Percentiles rank a stretch among this genome's conserved stretches.
These are phyloP conservation scores for Posidonia oceanica DNA, from an alignment of 116 monocot genomes.

Conservation along the genomic window DNA sequence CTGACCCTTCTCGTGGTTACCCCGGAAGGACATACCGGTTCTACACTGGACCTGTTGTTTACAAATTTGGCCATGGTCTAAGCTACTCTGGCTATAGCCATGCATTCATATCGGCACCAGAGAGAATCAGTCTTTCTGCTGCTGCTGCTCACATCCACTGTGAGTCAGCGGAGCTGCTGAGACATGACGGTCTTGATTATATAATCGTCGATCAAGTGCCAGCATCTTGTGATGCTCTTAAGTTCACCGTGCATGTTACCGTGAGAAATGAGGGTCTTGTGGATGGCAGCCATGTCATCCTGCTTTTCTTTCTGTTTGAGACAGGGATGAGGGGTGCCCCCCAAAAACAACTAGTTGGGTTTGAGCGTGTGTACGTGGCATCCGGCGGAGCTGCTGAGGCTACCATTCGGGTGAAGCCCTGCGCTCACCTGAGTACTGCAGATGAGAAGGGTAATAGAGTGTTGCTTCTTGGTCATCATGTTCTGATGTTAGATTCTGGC, in stretches of 20 bases:
- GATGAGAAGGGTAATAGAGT: conserved; percentile 42
- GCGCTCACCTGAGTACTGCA: conserved; percentile 57
- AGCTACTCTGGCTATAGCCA: conserved; percentile 61
- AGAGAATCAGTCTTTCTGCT: conserved; percentile 19
- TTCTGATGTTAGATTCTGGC: conserved; percentile 38
- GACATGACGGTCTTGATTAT: conserved; percentile 20
- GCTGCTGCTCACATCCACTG: conserved; percentile 5
- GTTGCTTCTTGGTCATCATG: conserved; percentile 43
- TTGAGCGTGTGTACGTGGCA: conserved; percentile 35
- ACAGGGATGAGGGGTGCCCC: conserved; percentile 27
- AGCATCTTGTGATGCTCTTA: conserved; percentile 39
- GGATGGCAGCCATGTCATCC: conserved; percentile 51
- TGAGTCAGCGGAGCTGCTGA: neutral
- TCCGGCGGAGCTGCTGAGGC: conserved; percentile 8
- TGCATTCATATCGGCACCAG: conserved; percentile 41
- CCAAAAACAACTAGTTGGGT: conserved; percentile 67
- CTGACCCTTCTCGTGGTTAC: conserved; percentile 62
- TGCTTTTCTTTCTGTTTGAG: conserved; percentile 36
- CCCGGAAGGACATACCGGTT: conserved; percentile 86
- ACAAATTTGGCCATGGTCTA: conserved; percentile 72
- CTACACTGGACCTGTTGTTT: conserved; percentile 67
- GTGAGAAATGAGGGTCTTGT: conserved; percentile 54
- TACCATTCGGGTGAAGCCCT: conserved; percentile 49
- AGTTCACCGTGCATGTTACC: conserved; percentile 31
- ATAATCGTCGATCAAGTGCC: conserved; percentile 26